Evolutionary conservation across 768 basidiomycete genomes (phyloP).

Genomic region (Krasilnikovozyma curviuscula): DNA sequence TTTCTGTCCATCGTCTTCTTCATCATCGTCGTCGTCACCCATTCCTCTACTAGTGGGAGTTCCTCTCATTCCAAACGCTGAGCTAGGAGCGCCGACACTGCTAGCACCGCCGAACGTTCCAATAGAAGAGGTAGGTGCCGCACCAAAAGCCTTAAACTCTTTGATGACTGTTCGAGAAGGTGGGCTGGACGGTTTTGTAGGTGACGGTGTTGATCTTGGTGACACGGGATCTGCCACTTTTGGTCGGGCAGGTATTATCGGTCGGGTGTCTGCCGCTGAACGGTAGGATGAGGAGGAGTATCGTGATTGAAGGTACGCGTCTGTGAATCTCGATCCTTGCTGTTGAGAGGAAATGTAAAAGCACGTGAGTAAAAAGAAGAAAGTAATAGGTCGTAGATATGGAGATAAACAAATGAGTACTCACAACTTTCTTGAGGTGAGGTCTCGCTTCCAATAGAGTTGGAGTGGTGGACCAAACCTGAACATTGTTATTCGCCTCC

Average conservation of each 20-base stretch:
- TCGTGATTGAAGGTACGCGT: slow-evolving; percentile 9
- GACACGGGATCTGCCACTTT: neutral
- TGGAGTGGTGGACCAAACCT: neutral
- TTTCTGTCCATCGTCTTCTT: slow-evolving; percentile 1
- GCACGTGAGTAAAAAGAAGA: neutral
- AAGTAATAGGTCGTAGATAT: neutral
- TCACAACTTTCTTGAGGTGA: slow-evolving; percentile 5
- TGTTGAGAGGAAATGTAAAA: neutral
- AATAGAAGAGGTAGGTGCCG: neutral
- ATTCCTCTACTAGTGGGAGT: neutral
- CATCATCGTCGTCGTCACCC: slow-evolving; percentile 2
- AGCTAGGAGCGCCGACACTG: neutral
- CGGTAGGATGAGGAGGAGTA: slow-evolving; percentile 1
- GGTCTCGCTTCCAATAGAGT: neutral
- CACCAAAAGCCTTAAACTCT: slow-evolving; percentile 9
- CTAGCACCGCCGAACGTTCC: neutral
- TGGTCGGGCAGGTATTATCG: neutral
- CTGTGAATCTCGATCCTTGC: slow-evolving; percentile 10
- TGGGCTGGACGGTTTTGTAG: neutral
- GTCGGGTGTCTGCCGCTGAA: neutral
- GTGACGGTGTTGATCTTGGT: neutral
- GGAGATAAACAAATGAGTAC: neutral
- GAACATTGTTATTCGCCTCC: slow-evolving; percentile 7
- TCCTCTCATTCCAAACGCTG: neutral
- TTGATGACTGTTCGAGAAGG: slow-evolving; percentile 3